A percentile compares a stretch with the other conserved stretches of the same genome.
phyloP scores from a whole-genome alignment of 345 rosid species.

The Aurinia saxatilis region DNA sequence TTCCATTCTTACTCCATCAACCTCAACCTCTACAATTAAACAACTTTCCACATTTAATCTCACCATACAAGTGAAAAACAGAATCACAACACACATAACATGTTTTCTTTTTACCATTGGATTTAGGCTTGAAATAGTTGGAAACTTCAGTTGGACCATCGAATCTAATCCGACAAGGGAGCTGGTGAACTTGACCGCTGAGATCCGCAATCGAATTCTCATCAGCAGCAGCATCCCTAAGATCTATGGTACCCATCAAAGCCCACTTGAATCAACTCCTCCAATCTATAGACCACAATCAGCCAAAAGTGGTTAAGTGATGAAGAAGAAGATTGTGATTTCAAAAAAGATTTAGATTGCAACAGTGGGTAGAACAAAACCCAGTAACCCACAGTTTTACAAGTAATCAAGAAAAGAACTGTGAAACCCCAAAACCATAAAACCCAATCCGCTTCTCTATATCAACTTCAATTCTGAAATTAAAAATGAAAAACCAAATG shows the following conservation, averaged over 20 bases:
- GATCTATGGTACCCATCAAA: slow-evolving; percentile 35
- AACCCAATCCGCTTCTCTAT: background rate
- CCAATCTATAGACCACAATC: background rate
- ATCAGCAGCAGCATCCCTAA: slow-evolving; percentile 17
- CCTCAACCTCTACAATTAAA: slow-evolving; percentile 37
- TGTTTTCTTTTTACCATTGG: slow-evolving; percentile 33
- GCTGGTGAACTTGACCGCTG: slow-evolving; percentile 52
- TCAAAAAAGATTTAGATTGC: too few species aligned
- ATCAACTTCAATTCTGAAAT: background rate
- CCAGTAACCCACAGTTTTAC: too few species aligned
- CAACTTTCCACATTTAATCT: background rate
- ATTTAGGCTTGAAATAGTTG: slow-evolving; percentile 71
- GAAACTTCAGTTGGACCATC: slow-evolving; percentile 66
- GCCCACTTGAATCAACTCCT: background rate
- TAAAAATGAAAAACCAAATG: too few species aligned
- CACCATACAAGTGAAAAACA: background rate
- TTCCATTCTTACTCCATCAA: slow-evolving; percentile 53
- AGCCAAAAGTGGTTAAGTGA: background rate
- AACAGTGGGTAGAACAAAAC: background rate
- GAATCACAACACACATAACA: background rate
- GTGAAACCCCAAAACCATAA: background rate
- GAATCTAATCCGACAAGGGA: slow-evolving; percentile 81
- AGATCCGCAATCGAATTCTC: slow-evolving; percentile 29
- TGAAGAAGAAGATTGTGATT: too few species aligned
- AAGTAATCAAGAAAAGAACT: background rate